Conservation (phyloP, 768 basidiomycete genomes). For the Amanita muscaria region DNA sequence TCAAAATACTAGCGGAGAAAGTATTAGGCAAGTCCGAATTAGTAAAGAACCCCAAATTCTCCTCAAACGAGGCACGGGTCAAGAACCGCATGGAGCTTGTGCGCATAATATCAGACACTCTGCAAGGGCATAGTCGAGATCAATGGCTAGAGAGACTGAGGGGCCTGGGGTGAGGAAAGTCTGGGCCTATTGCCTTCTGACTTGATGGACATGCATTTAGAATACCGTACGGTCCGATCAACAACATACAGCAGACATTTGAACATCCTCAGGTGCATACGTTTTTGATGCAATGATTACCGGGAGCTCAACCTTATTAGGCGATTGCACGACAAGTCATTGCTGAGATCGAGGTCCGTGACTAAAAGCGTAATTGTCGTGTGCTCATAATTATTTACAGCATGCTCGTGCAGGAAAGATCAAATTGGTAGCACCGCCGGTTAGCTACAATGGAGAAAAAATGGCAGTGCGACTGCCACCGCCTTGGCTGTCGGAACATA, state of each 20-base stretch:
- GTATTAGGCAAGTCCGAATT: constrained; percentile 59
- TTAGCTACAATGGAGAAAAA: constrained; percentile 71
- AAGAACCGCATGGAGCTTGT: constrained; percentile 65
- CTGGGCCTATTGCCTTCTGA: background rate
- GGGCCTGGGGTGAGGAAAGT: constrained; percentile 62
- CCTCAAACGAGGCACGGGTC: constrained; percentile 70
- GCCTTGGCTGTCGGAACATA: constrained; percentile 84
- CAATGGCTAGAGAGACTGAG: constrained; percentile 71
- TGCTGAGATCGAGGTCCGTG: constrained; percentile 68
- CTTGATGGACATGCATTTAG: constrained; percentile 24
- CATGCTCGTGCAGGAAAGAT: constrained; percentile 71
- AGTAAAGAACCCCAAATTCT: constrained; percentile 51
- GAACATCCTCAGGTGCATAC: constrained; percentile 60
- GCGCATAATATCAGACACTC: constrained; percentile 50
- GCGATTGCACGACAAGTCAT: constrained; percentile 68
- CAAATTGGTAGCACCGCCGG: constrained; percentile 74
- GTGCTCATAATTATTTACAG: constrained; percentile 19
- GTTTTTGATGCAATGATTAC: constrained; percentile 2
- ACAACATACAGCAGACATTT: constrained; percentile 84
- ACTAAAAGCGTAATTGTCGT: background rate
- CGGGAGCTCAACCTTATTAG: constrained; percentile 25
- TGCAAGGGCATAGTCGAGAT: constrained; percentile 49
- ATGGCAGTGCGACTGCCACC: constrained; percentile 72
- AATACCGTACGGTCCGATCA: constrained; percentile 86
- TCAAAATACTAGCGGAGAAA: constrained; percentile 53